Evolutionary conservation across 257 asterid species (phyloP).

Genomic region (Jacaranda copaia): DNA sequence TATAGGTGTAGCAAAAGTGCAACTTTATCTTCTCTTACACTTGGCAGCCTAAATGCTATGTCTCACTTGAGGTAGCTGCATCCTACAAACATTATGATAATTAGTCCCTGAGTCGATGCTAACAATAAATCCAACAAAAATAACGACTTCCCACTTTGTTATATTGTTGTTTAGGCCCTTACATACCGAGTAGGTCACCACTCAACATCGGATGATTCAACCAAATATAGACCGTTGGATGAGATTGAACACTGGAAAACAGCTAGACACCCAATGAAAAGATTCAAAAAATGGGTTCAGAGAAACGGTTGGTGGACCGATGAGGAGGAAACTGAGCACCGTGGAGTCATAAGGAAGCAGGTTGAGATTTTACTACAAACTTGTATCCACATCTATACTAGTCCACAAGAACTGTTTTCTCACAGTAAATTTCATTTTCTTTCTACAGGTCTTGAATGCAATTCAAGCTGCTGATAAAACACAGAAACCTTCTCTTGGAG

Average conservation of each 20-base stretch:
- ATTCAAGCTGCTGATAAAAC: conserved; percentile 74
- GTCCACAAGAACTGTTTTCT: not conserved
- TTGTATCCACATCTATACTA: no score
- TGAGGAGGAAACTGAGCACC: conserved; percentile 64
- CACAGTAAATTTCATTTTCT: not conserved
- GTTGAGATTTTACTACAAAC: conserved; percentile 34
- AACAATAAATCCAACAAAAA: not conserved
- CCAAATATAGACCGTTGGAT: conserved; percentile 69
- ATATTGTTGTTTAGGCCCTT: conserved; percentile 55
- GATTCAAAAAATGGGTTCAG: conserved; percentile 82
- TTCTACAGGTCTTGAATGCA: conserved; percentile 64
- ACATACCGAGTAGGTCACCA: conserved; percentile 92
- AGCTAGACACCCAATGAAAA: conserved; percentile 58
- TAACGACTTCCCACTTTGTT: not conserved
- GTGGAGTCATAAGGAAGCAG: conserved; percentile 65
- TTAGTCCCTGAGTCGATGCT: no score
- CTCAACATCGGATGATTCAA: conserved; percentile 93
- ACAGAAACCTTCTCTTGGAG: conserved; percentile 63
- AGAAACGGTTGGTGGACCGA: conserved; percentile 85
- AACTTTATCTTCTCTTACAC: no score
- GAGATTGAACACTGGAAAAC: conserved; percentile 90
- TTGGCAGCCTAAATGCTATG: no score
- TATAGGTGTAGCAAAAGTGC: no score
- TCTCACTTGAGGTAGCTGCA: no score
- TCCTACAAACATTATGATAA: no score